phyloP scores from a whole-genome alignment of 116 monocot genomes.

The Posidonia oceanica region DNA sequence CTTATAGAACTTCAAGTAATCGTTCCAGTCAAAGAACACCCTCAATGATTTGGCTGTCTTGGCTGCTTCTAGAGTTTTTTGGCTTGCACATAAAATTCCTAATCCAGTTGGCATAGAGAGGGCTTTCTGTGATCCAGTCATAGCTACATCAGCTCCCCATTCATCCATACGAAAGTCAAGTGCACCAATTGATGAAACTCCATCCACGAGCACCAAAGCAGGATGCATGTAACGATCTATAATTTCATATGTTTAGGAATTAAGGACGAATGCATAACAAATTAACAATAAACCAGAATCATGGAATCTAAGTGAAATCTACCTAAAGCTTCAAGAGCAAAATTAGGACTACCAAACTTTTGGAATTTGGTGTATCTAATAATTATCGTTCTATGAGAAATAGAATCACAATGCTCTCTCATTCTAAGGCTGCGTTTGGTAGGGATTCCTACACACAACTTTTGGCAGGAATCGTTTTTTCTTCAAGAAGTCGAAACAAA shows the following conservation, averaged over 20 bases:
- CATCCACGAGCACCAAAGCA: conserved; percentile 73
- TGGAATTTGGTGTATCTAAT: too few relatives aligned
- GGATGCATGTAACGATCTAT: conserved; percentile 75
- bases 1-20: conserved; percentile 87
- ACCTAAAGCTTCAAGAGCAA: too few relatives aligned
- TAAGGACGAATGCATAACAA: too few relatives aligned
- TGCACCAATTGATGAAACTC: conserved; percentile 91
- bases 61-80: conserved; percentile 80
- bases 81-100: conserved; percentile 90
- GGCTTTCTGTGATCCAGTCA: conserved; percentile 92
- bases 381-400: too few relatives aligned
- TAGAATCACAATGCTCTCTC: too few relatives aligned
- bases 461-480: too few relatives aligned
- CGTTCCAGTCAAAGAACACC: conserved; percentile 96
- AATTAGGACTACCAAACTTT: too few relatives aligned
- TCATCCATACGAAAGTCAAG: conserved; percentile 97
- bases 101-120: conserved; percentile 87
- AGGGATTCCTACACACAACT: too few relatives aligned
- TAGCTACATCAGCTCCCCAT: conserved; percentile 86
- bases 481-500: too few relatives aligned
- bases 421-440: too few relatives aligned
- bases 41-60: conserved; percentile 76
- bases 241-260: conserved; percentile 1
- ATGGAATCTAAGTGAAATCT: too few relatives aligned
- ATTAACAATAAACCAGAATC: too few relatives aligned